Percentiles rank a stretch among this genome's conserved stretches.
These are phyloP conservation scores for Trametes versicolor DNA, from an alignment of 1,284 basidiomycete species.

Conservation along the genomic window DNA sequence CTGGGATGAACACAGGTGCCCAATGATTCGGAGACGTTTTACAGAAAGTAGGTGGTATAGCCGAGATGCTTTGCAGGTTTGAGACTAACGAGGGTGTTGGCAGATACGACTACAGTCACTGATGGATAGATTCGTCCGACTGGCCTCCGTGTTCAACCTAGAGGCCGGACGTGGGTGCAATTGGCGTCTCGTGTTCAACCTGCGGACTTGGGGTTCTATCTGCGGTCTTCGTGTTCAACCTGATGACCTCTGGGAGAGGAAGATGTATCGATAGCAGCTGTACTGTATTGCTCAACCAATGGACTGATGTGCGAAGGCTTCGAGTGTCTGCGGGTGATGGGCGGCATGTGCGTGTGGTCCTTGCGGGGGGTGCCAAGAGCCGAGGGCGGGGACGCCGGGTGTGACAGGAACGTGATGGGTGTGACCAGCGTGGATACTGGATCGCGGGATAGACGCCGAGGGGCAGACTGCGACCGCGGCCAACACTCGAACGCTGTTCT, in stretches of 20 bases:
- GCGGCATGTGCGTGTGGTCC: background rate
- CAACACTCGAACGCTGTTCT: slow-evolving; percentile 32
- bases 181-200: slow-evolving; percentile 10
- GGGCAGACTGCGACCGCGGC: slow-evolving; percentile 1
- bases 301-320: slow-evolving; percentile 14
- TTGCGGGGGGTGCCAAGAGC: background rate
- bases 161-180: slow-evolving; percentile 1
- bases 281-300: slow-evolving; percentile 36
- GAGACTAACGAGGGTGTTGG: slow-evolving; percentile 20
- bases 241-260: slow-evolving; percentile 13
- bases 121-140: slow-evolving; percentile 5
- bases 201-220: background rate
- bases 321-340: slow-evolving; percentile 4
- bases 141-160: slow-evolving; percentile 15
- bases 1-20: slow-evolving; percentile 51
- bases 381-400: slow-evolving; percentile 3
- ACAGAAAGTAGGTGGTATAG: slow-evolving; percentile 73
- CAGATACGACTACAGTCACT: slow-evolving; percentile 72
- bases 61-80: slow-evolving; percentile 13
- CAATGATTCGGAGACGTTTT: slow-evolving; percentile 88
- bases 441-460: slow-evolving; percentile 15
- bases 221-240: slow-evolving; percentile 28
- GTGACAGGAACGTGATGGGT: slow-evolving; percentile 33
- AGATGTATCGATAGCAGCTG: slow-evolving; percentile 33
- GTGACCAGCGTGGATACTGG: slow-evolving; percentile 27